Percentiles rank a stretch among this genome's conserved stretches.
phyloP scores from a whole-genome alignment of 176 grass and related monocot genomes.

The Lolium rigidum region DNA sequence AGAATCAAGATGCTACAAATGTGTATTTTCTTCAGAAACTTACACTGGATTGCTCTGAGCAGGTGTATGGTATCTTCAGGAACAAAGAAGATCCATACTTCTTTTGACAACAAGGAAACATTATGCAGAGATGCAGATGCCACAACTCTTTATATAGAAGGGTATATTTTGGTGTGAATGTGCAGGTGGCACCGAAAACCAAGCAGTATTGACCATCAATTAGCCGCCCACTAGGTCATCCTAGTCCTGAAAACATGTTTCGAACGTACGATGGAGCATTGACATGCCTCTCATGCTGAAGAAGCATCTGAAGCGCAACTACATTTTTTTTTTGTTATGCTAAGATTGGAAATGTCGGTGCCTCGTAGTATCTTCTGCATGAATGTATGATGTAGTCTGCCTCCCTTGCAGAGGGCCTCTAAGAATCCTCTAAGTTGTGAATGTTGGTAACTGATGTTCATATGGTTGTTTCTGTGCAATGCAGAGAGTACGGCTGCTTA shows the following conservation, averaged over 20 bases:
- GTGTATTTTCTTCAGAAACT: neutral
- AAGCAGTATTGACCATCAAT: neutral
- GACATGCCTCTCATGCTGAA: neutral
- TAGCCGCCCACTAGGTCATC: neutral
- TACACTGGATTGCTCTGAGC: neutral
- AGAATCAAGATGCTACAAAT: neutral
- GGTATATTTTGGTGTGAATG: conserved; percentile 34
- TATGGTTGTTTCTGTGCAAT: neutral
- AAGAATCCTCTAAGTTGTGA: neutral
- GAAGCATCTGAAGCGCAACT: neutral
- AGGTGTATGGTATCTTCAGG: conserved; percentile 32
- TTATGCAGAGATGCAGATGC: conserved; percentile 4
- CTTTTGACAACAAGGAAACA: neutral
- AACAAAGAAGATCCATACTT: no score
- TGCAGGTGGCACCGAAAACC: conserved; percentile 37
- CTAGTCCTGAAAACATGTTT: neutral
- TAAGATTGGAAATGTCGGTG: conserved; percentile 9
- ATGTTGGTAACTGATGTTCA: neutral
- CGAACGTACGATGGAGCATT: conserved; percentile 13
- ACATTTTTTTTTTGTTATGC: neutral
- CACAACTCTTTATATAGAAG: neutral
- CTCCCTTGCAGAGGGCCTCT: neutral
- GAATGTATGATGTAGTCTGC: neutral
- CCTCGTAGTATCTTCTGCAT: neutral
- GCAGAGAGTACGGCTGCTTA: neutral